Base-by-base conservation (phyloP, 2,329 filamentous ascomycete species). In the Fusarium mangiferae region DNA sequence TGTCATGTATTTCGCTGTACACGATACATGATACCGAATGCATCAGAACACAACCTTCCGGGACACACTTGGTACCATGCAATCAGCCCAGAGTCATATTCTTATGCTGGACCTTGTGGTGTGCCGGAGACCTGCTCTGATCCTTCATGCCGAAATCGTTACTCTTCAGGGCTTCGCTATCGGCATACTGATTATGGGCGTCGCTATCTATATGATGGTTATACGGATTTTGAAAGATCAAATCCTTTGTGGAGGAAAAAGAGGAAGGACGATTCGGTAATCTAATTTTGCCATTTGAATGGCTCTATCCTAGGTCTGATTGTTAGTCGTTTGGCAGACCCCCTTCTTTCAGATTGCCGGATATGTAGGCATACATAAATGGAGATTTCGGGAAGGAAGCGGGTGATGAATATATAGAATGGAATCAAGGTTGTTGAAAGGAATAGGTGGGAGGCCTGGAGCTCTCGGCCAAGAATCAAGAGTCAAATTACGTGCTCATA, bases 131-230 rank as follows among this genome's bases (percentile, higher is more conserved):
- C 46, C 11, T 51, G 46, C 20, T 9, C 7, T 24, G 22, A 33
- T 24, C 11, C 28, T 6, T 33, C 18, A 3, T 51, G 46, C 15
- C 30, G 30, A 8, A 51, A 51, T 3, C 6, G 35, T 5, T 51
- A 51, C 28, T n/a, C 26, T 30, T 48, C 14, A 4, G 45, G 45
- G 10, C 14, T 48, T n/a, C 14, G 6, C 5, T 30, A 12, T 8
- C 0, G 3, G 4, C 26, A 48, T 48, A 5, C 6, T 6, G 20
- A 17, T 17, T 8, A 17, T 1, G 6, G 12, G 30, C 11, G 12
- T 33, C 30, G 30, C 30, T 12, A 33, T 33, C 30, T 33, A 33
- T 1, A 33, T 5, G 30, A 1, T 33, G 12, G 13, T 33, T 33
- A 33, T 33, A 33, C 12, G 30, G 12, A 33, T 33, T 33, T 13